Evolutionary conservation across 2,329 filamentous ascomycete genomes (phyloP).

Genomic region (Sporothrix variecibatus): DNA sequence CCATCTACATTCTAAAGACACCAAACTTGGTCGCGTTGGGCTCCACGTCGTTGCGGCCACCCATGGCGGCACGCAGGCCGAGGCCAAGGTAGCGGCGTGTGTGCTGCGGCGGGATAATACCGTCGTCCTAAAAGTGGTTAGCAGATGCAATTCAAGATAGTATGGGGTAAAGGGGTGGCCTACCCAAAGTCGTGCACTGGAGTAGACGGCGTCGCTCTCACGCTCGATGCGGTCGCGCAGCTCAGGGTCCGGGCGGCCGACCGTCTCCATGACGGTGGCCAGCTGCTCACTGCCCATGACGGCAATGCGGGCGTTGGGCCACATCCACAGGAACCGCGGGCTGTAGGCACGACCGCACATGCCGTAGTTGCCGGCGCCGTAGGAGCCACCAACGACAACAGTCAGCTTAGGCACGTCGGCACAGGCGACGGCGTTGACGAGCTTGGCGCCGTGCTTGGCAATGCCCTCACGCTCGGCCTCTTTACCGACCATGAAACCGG

Average conservation of each 20-base stretch:
- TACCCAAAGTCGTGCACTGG: constrained; percentile 85
- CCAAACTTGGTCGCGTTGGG: constrained; percentile 70
- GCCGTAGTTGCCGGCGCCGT: constrained; percentile 95
- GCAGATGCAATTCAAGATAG: constrained; percentile 6
- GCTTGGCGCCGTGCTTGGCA: constrained; percentile 95
- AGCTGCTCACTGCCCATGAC: constrained; percentile 97
- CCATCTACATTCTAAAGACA: constrained; percentile 74
- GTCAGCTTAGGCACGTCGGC: constrained; percentile 96
- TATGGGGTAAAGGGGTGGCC: constrained; percentile 35
- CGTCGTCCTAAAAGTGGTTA: constrained; percentile 59
- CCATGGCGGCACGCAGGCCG: constrained; percentile 70
- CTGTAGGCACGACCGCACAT: constrained; percentile 96
- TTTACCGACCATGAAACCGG: constrained; percentile 95
- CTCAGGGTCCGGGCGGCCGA: constrained; percentile 76
- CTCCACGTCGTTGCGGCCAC: constrained; percentile 63
- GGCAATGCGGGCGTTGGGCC: constrained; percentile 93
- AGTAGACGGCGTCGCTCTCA: constrained; percentile 88
- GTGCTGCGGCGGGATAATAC: constrained; percentile 75
- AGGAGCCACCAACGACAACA: constrained; percentile 89
- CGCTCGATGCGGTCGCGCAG: constrained; percentile 82
- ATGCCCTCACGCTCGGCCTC: constrained; percentile 94
- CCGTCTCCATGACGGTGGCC: constrained; percentile 89
- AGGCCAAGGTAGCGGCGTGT: constrained; percentile 72
- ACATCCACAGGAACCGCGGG: constrained; percentile 92
- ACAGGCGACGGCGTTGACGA: constrained; percentile 92